Base-by-base conservation (phyloP, 2,329 filamentous ascomycete genomes). In the Ascocoryne sarcoides region DNA sequence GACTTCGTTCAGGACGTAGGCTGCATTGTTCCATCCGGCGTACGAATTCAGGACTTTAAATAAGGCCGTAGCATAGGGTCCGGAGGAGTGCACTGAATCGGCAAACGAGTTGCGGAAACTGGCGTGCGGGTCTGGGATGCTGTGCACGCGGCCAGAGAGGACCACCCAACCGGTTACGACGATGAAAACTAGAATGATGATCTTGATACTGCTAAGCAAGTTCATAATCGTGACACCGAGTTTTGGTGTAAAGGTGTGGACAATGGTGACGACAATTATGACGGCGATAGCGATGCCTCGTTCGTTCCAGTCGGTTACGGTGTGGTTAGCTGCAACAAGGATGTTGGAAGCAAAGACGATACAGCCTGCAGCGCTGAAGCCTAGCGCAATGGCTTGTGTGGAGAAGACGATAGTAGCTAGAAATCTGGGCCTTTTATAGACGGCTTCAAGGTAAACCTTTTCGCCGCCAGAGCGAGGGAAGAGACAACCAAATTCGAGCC, bases 281-380 rank as follows among this genome's bases (percentile, higher is more conserved):
- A 65, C 66, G 2, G 60, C 60, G 38, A 71, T 54, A 4, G 68
- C 69, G 36, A 73, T 63, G 16, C 61, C 64, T 36, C 68, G 62
- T 42, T 69, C 63, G 37, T 68, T 67, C 66, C 65, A 70, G 9
- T 62, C 57, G 0, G 70, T 69, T 33, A 57, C 62, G 7, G 60
- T 56, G 45, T 68, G 60, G 33, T 66, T 67, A 31, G 70, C 66
- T 10, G 70, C 65, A 30, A 70, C 64, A 18, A 66, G 66, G 49
- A 71, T 71, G 34, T 67, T 67, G 1, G 67, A 63, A 1, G 68
- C 66, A 76, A 75, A 26, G 10, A 82, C 75, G 68, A 82, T 71
- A 0, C 76, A 69, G 49, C 82, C 82, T 4, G 67, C 68, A 32
- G n/a, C 15, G 8, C 32, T 28, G n/a, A n/a, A n/a, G n/a, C n/a